These are phyloP conservation scores for Setaria italica DNA, from an alignment of 202 grass and related monocot species.

Conservation along the genomic window DNA sequence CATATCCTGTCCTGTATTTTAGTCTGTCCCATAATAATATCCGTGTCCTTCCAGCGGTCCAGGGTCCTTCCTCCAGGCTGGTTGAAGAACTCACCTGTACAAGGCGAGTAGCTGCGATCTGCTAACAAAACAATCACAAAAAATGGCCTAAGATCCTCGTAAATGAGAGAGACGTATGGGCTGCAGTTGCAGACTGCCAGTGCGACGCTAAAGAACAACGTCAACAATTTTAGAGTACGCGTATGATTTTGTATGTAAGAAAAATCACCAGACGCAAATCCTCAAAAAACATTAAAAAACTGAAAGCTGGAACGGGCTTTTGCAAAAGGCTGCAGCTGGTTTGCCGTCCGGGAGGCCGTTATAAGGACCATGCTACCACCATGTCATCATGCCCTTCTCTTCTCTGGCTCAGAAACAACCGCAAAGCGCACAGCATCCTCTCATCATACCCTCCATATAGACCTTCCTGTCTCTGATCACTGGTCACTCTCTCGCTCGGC, in stretches of 20 bases:
- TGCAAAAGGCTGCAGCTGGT: constrained; percentile 48
- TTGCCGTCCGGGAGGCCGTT: constrained; percentile 13
- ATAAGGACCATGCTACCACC: constrained; percentile 33
- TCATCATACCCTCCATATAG: constrained; percentile 56
- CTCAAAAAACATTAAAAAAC: background rate
- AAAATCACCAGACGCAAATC: background rate
- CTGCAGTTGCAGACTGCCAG: too few species aligned
- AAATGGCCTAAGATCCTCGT: background rate
- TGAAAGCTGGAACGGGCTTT: background rate
- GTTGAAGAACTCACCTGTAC: background rate
- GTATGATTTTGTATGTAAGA: too few species aligned
- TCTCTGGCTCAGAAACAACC: constrained; percentile 30
- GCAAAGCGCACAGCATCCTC: constrained; percentile 26
- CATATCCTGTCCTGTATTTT: background rate
- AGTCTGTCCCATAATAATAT: constrained; percentile 18
- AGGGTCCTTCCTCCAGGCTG: constrained; percentile 11
- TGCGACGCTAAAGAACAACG: too few species aligned
- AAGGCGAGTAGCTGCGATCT: background rate
- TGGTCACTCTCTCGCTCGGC: constrained; percentile 35
- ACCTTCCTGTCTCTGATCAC: constrained; percentile 28
- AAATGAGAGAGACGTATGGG: background rate
- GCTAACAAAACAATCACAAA: background rate
- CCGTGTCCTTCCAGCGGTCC: background rate
- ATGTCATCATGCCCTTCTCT: background rate
- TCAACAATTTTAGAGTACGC: too few species aligned